phyloP scores from a whole-genome alignment of 2,329 filamentous ascomycete species.

The Ophiocordyceps robertsii region DNA sequence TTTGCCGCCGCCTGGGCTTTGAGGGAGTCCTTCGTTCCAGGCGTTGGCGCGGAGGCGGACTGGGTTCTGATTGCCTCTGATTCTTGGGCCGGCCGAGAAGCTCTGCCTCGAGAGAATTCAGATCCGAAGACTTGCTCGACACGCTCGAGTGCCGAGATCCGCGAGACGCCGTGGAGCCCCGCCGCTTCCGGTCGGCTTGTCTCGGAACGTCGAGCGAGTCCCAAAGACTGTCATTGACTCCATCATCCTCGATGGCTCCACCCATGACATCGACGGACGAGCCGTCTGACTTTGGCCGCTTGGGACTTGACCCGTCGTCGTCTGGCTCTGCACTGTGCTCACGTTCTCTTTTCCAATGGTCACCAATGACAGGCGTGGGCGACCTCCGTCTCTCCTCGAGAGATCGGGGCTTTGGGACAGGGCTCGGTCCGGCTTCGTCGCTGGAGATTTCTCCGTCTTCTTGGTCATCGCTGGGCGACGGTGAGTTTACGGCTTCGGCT shows the following conservation, averaged over 20 bases:
- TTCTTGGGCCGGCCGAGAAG: constrained; percentile 20
- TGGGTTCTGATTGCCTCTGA: constrained; percentile 13
- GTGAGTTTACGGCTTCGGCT: background rate
- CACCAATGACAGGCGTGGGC: background rate
- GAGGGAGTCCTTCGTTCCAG: constrained; percentile 6
- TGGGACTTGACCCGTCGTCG: constrained; percentile 2
- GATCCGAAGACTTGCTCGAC: constrained; percentile 19
- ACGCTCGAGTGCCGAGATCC: constrained; percentile 16
- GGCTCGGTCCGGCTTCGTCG: background rate
- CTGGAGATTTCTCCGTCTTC: constrained; percentile 2
- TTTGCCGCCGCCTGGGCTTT: constrained; percentile 17
- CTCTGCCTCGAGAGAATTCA: constrained; percentile 25
- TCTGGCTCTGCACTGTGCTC: constrained; percentile 3
- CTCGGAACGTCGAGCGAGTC: constrained; percentile 2
- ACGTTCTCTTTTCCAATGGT: constrained; percentile 3
- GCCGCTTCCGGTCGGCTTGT: constrained; percentile 4
- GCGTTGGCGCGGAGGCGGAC: constrained; percentile 8
- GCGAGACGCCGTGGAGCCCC: constrained; percentile 10
- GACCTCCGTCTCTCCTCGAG: background rate
- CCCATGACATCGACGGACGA: background rate
- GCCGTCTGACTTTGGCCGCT: constrained; percentile 1
- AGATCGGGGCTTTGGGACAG: background rate
- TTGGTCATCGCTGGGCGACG: background rate
- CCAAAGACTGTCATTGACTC: constrained; percentile 1
- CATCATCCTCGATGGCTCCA: background rate